phyloP scores from a whole-genome alignment of 495 filamentous ascomycete genomes.

The Aspergillus funiculosus region DNA sequence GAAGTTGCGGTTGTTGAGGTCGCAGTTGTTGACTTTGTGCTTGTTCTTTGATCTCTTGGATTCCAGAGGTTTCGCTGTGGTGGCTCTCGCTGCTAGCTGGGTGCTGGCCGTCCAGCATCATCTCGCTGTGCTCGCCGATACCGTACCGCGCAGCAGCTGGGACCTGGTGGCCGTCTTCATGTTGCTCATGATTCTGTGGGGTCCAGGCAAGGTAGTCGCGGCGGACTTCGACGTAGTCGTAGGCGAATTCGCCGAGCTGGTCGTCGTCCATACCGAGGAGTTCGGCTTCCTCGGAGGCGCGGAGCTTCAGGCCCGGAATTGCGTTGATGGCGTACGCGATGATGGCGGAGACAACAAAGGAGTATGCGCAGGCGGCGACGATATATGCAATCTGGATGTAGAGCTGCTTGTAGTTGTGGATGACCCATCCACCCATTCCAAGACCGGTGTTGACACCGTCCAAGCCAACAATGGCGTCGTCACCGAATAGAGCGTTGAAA shows the following conservation, averaged over 20 bases:
- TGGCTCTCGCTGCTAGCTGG: conserved; percentile 46
- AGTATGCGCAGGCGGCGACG: conserved; percentile 64
- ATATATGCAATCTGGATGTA: conserved; percentile 93
- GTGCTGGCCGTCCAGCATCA: conserved; percentile 58
- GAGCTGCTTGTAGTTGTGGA: conserved; percentile 82
- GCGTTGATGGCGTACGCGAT: conserved; percentile 81
- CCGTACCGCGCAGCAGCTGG: conserved; percentile 70
- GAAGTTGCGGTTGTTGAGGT: conserved; percentile 18
- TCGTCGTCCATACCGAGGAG: conserved; percentile 98
- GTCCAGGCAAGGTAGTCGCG: conserved; percentile 98
- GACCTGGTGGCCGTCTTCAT: conserved; percentile 55
- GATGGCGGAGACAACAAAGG: conserved; percentile 78
- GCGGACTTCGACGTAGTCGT: conserved; percentile 98
- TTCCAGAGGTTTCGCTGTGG: conserved; percentile 31
- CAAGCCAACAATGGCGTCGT: conserved; percentile 83
- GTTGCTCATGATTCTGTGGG: conserved; percentile 67
- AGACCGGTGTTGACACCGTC: conserved; percentile 84
- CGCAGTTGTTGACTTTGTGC: conserved; percentile 28
- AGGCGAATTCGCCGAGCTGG: conserved; percentile 97
- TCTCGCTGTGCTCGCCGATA: conserved; percentile 69
- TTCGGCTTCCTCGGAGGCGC: conserved; percentile 93
- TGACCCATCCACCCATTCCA: conserved; percentile 71
- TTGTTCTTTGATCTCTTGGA: conserved; percentile 37
- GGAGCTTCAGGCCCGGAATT: conserved; percentile 84
- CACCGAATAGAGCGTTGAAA: conserved; percentile 88